Evolutionary conservation across 1,139 yeast genomes (phyloP).

Genomic region (Diutina pseudorugosa): DNA sequence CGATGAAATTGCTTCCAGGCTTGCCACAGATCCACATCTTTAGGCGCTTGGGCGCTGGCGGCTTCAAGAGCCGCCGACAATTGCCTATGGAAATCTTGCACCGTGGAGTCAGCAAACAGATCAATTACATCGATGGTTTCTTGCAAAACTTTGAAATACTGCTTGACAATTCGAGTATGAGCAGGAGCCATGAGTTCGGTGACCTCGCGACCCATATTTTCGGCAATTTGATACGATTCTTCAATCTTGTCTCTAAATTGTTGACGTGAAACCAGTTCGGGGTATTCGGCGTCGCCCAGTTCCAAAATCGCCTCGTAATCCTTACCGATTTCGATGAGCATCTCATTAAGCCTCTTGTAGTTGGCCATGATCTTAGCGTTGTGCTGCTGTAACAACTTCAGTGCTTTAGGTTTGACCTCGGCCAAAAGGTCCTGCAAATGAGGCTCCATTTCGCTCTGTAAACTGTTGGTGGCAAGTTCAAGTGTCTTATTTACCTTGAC

Average conservation of each 20-base stretch:
- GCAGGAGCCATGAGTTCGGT: constrained; percentile 23
- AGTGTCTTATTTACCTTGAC: constrained; percentile 27
- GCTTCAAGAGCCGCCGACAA: constrained; percentile 20
- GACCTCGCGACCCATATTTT: constrained; percentile 18
- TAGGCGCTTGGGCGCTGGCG: constrained; percentile 11
- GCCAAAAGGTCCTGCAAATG: constrained; percentile 21
- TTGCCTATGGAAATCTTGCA: constrained; percentile 37
- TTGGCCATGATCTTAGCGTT: constrained; percentile 21
- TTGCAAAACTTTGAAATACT: constrained; percentile 35
- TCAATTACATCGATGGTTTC: constrained; percentile 54
- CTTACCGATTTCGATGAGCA: constrained; percentile 38
- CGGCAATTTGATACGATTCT: constrained; percentile 23
- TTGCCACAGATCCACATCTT: constrained; percentile 37
- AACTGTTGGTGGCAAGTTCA: constrained; percentile 28
- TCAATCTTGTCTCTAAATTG: constrained; percentile 43
- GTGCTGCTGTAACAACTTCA: constrained; percentile 26
- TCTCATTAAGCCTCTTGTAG: constrained; percentile 33
- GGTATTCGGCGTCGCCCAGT: constrained; percentile 17
- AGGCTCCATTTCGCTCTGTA: constrained; percentile 26
- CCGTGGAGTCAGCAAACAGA: constrained; percentile 57
- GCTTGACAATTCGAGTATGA: constrained; percentile 19
- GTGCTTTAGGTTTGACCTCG: constrained; percentile 14
- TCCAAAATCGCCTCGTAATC: constrained; percentile 31
- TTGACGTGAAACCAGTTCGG: constrained; percentile 35
- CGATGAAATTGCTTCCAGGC: constrained; percentile 58